A percentile compares a stretch with the other conserved stretches of the same genome.
phyloP scores from a whole-genome alignment of 306 rosid genomes.

The Trifolium subterraneum region DNA sequence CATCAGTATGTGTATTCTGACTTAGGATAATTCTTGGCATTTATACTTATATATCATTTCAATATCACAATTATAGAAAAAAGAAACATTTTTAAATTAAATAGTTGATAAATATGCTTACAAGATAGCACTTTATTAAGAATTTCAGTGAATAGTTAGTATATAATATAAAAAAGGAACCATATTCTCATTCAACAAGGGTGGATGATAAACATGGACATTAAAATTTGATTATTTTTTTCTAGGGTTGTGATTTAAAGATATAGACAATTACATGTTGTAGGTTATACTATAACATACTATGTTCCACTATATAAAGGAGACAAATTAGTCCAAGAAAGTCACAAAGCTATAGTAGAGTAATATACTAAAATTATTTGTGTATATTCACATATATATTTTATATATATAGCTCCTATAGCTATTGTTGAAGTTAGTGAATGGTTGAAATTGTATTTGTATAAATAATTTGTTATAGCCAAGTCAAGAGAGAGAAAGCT shows the following conservation, averaged over 20 bases:
- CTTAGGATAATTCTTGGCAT: slow-evolving; percentile 19
- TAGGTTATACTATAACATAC: background rate
- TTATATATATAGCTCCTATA: background rate
- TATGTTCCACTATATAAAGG: slow-evolving; percentile 38
- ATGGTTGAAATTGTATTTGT: background rate
- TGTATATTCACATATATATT: background rate
- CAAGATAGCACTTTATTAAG: slow-evolving; percentile 3
- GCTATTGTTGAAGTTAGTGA: background rate
- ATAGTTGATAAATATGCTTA: slow-evolving; percentile 25
- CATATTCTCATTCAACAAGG: slow-evolving; percentile 42
- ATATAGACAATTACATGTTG: slow-evolving; percentile 30
- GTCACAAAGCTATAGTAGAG: background rate
- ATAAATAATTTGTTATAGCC: background rate
- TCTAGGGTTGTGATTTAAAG: slow-evolving; percentile 46
- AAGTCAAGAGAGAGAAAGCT: background rate
- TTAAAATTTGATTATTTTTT: slow-evolving; percentile 17
- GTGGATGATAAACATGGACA: slow-evolving; percentile 31
- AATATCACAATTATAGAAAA: slow-evolving; percentile 10
- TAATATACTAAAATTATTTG: background rate
- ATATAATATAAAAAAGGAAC: slow-evolving; percentile 27
- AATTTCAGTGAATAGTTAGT: background rate
- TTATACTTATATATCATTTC: background rate
- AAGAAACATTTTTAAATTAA: background rate
- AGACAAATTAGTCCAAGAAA: slow-evolving; percentile 14
- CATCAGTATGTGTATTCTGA: background rate